A percentile compares a stretch with the other conserved stretches of the same genome.
These are phyloP conservation scores for Helianthus tuberosus DNA, from an alignment of 129 eudicot genomes.

Conservation along the genomic window DNA sequence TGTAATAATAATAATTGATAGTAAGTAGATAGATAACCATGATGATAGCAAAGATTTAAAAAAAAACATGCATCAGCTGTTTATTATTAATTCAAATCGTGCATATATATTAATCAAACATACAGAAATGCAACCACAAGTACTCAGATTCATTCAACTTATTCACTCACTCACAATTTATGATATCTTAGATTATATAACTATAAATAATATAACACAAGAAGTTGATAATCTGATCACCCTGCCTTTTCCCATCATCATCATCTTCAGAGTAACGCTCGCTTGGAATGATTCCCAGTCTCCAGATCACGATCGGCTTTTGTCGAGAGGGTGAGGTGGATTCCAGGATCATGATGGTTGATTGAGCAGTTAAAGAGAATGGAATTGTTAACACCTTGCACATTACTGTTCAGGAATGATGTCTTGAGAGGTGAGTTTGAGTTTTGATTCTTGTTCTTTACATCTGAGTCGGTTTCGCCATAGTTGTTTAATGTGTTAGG, in stretches of 20 bases:
- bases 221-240: slow-evolving; percentile 23
- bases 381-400: slow-evolving; percentile 71
- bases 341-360: slow-evolving; percentile 64
- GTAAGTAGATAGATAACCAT: too few species aligned
- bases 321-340: slow-evolving; percentile 45
- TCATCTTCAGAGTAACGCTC: slow-evolving; percentile 18
- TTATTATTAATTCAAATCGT: slow-evolving; percentile 6
- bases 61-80: slow-evolving; percentile 4
- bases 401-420: slow-evolving; percentile 61
- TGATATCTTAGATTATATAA: neutral
- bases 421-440: slow-evolving; percentile 30
- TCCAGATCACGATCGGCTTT: slow-evolving; percentile 36
- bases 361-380: slow-evolving; percentile 37
- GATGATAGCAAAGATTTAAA: neutral
- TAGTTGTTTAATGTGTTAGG: slow-evolving; percentile 17
- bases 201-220: neutral
- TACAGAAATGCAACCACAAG: slow-evolving; percentile 18
- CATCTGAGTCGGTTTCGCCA: slow-evolving; percentile 8
- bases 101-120: slow-evolving; percentile 11
- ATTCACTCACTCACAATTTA: slow-evolving; percentile 23
- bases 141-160: slow-evolving; percentile 28
- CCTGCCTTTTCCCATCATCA: slow-evolving; percentile 8
- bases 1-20: too few species aligned
- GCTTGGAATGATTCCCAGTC: slow-evolving; percentile 19
- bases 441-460: slow-evolving; percentile 29